Conservation (phyloP, 1,284 basidiomycete genomes). For the Marasmius fiardii region DNA sequence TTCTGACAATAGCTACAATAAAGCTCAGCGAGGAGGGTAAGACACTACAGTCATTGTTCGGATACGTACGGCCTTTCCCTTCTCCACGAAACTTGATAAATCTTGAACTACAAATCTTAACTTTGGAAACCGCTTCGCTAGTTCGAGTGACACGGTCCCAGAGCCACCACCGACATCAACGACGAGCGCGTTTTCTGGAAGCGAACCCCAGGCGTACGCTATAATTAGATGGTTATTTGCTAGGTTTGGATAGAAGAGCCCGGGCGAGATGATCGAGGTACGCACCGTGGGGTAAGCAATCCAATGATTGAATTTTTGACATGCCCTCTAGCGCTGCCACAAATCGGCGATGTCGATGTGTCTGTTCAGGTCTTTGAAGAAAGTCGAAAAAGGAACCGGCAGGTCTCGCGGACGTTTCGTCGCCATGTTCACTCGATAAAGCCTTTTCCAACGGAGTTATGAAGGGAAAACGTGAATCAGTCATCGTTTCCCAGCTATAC, state of each 20-base stretch:
- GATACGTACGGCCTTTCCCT: constrained; percentile 12
- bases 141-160: constrained; percentile 20
- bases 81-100: constrained; percentile 20
- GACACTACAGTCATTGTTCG: neutral
- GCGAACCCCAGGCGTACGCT: constrained; percentile 24
- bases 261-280: no score
- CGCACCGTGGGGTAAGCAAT: constrained; percentile 8
- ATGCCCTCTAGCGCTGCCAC: constrained; percentile 12
- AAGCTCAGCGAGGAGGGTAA: neutral
- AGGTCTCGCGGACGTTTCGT: constrained; percentile 12
- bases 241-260: no score
- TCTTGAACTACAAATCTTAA: constrained; percentile 29
- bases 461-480: constrained; percentile 3
- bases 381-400: constrained; percentile 10
- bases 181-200: constrained; percentile 20
- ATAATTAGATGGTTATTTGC: neutral
- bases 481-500: constrained; percentile 1
- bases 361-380: constrained; percentile 11
- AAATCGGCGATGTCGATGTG: constrained; percentile 7
- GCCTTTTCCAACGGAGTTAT: constrained; percentile 16
- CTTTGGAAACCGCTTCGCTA: constrained; percentile 20
- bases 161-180: constrained; percentile 31
- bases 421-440: constrained; percentile 4
- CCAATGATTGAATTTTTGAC: constrained; percentile 4
- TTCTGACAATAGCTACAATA: constrained; percentile 12